Evolutionary conservation across 805 yeast species (phyloP).

Genomic region (Candida succiphila): DNA sequence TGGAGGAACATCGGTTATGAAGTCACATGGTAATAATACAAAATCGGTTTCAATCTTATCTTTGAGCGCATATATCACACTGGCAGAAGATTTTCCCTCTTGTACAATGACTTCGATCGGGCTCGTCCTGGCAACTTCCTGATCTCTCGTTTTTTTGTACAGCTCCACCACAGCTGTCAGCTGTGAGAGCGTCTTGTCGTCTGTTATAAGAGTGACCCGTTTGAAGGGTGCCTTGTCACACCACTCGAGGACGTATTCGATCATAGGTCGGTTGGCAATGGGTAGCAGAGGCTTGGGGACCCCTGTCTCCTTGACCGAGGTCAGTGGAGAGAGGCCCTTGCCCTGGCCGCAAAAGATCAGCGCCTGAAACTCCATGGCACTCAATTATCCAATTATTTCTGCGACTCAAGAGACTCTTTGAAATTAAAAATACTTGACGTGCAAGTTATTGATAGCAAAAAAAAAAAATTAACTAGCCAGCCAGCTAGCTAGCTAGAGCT

Average conservation of each 20-base stretch:
- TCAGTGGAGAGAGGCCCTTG: constrained; percentile 58
- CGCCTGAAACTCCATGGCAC: constrained; percentile 97
- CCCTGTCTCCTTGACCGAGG: constrained; percentile 52
- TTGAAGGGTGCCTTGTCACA: constrained; percentile 79
- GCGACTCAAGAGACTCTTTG: no score
- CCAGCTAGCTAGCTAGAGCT: no score
- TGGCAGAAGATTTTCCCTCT: constrained; percentile 52
- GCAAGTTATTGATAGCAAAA: no score
- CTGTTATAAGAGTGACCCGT: constrained; percentile 51
- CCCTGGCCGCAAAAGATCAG: constrained; percentile 87
- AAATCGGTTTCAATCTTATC: constrained; percentile 38
- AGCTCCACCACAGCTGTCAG: constrained; percentile 38
- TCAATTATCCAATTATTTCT: no score
- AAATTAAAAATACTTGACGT: no score
- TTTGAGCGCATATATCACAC: constrained; percentile 40
- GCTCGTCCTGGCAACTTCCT: constrained; percentile 20
- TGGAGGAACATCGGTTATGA: constrained; percentile 87
- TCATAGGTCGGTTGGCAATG: constrained; percentile 81
- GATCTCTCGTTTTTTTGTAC: constrained; percentile 32
- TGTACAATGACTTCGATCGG: constrained; percentile 32
- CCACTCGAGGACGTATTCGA: constrained; percentile 85
- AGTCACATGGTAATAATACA: constrained; percentile 89
- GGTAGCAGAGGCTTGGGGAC: constrained; percentile 81
- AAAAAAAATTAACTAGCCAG: no score
- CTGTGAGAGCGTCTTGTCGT: constrained; percentile 32